Evolutionary conservation across 2,329 filamentous ascomycete genomes (phyloP), one percentile per base, ranked within the genome.

Genomic region (Leptographium galeiforme): DNA sequence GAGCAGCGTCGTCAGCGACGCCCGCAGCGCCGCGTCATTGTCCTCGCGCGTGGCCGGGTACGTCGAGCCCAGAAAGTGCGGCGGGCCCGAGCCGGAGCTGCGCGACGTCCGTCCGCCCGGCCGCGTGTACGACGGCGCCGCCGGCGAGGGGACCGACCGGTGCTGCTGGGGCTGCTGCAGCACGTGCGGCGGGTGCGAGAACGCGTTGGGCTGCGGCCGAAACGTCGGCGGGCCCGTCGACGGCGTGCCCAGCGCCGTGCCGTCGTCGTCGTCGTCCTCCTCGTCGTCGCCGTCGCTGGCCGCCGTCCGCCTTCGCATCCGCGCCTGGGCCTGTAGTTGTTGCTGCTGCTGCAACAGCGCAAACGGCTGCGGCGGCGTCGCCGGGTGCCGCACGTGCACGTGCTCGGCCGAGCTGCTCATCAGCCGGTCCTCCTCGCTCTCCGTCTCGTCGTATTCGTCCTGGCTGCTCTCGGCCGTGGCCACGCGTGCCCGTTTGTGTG

Each of bases 391-490:
- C 40, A 74, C 63, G 53, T 78, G 74, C 33, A 74, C 63, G 54
- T 78, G 74, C 60, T 83, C 80, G 47, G 72, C 75, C 14, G 80
- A 83, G 60, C 78, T 81, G 2, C 75, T 75, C 63, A 83, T 66
- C 12, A 79, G 61, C 14, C 77, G 79, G 61, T 95, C 90, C 44
- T 89, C 89, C 57, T 95, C 90, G 67, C 79, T 95, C 66, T 95
- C 89, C 57, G 86, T 94, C 71, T 95, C 89, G 38, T 95, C 89
- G 62, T 94, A 95, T 70, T 95, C 90, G 61, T 95, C 90, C 66
- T 95, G 89, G 63, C 90, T 95, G 68, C 89, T 94, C 36, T 75
- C 71, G 48, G 70, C 72, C 6, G 32, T 6, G 11, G n/a, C 16
- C 44, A 12, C 14, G 25, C 25, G 25, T 5, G 25, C 25, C 25